A percentile compares a stretch with the other conserved stretches of the same genome.
Evolutionary conservation across 306 rosid genomes (phyloP).

Genomic region (Citrullus amarus): DNA sequence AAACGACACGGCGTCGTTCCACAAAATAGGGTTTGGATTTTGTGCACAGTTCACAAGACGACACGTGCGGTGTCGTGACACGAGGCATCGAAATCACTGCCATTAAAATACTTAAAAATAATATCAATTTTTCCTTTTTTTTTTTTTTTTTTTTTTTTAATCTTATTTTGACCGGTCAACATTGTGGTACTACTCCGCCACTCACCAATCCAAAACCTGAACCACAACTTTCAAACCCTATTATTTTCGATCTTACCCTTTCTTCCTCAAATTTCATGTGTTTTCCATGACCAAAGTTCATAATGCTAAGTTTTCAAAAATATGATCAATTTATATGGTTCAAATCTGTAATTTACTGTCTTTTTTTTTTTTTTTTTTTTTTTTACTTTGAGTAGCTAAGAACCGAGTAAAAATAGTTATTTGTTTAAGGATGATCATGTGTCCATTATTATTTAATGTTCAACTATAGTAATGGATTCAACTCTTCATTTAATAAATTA

Average conservation of each 20-base stretch:
- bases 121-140: not conserved
- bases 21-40: not conserved
- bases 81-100: not conserved
- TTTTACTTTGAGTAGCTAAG: no score
- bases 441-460: no score
- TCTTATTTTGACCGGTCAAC: not conserved
- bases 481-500: no score
- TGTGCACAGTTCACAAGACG: not conserved
- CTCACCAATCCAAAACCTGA: not conserved
- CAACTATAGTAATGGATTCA: no score
- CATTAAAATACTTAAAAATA: not conserved
- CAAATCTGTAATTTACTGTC: no score
- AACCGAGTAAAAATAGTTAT: no score
- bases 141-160: not conserved
- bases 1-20: not conserved
- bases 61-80: conserved; percentile 4
- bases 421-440: no score
- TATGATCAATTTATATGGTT: no score
- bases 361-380: no score
- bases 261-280: not conserved
- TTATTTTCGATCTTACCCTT: not conserved
- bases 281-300: not conserved
- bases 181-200: not conserved
- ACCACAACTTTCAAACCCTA: not conserved
- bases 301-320: no score